Conservation (phyloP, 108 stramenopile genomes). For the Chaetoceros muelleri region DNA sequence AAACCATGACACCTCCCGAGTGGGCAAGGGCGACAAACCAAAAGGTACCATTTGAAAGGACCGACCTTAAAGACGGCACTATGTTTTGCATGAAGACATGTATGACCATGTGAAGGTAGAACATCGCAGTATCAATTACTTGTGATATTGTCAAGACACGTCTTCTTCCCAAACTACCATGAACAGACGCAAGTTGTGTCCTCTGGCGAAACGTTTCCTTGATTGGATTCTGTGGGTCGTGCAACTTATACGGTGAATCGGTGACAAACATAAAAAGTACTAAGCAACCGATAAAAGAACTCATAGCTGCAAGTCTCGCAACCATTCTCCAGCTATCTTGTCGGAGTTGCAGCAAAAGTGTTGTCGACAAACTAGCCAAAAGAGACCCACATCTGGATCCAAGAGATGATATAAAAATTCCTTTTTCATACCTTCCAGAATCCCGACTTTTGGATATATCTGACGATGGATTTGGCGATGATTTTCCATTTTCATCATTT, state of each 20-base stretch:
- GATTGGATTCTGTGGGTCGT: conserved; percentile 73
- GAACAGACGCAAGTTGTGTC: not conserved
- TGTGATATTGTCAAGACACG: too few relatives aligned
- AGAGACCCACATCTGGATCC: conserved; percentile 63
- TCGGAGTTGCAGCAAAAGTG: conserved; percentile 37
- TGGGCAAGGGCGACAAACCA: conserved; percentile 75
- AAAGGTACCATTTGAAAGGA: conserved; percentile 53
- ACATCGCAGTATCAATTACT: not conserved
- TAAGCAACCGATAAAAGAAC: conserved; percentile 31
- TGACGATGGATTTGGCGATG: conserved; percentile 1
- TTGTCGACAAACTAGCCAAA: conserved; percentile 46
- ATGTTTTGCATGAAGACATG: conserved; percentile 21
- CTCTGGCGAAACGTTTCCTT: conserved; percentile 12
- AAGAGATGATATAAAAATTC: conserved; percentile 54
- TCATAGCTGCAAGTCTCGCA: conserved; percentile 36
- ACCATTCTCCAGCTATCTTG: conserved; percentile 43
- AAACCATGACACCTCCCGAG: conserved; percentile 57
- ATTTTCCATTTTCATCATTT: not conserved
- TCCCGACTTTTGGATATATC: conserved; percentile 14
- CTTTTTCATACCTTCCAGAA: conserved; percentile 42
- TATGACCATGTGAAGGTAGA: conserved; percentile 2
- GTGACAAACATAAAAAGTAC: conserved; percentile 40
- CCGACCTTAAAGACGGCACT: conserved; percentile 45
- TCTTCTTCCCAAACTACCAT: not conserved
- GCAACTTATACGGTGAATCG: conserved; percentile 44